Conservation (phyloP, 108 stramenopile genomes). For the Bacterosira constricta region DNA sequence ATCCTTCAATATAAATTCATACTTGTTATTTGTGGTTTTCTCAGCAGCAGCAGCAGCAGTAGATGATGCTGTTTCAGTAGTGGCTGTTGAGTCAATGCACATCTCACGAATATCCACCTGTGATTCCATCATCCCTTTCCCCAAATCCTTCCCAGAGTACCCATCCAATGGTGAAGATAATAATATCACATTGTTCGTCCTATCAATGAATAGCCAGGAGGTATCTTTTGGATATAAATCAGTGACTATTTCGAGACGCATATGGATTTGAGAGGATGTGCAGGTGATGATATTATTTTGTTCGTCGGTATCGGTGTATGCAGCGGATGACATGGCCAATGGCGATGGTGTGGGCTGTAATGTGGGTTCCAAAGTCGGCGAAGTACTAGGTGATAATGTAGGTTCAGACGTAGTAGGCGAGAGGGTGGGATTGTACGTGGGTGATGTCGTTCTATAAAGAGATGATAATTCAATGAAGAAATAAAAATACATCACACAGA, state of each 20-base stretch:
- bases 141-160: neutral
- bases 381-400: too few species aligned
- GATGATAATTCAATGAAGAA: too few species aligned
- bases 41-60: neutral
- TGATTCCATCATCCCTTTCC: conserved; percentile 7
- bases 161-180: neutral
- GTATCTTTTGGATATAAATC: conserved; percentile 19
- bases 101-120: conserved; percentile 21
- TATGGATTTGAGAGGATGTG: conserved; percentile 1
- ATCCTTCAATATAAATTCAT: conserved; percentile 27
- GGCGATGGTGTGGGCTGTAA: neutral
- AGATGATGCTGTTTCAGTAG: neutral
- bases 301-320: neutral
- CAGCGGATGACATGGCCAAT: conserved; percentile 5
- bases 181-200: conserved; percentile 10
- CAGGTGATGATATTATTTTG: neutral
- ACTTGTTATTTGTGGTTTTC: neutral
- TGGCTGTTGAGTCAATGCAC: conserved; percentile 10
- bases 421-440: neutral
- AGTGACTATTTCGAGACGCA: conserved; percentile 4
- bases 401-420: neutral
- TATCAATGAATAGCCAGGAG: conserved; percentile 20
- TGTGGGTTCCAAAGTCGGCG: too few species aligned
- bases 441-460: neutral
- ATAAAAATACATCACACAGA: too few species aligned